Evolutionary conservation across 2,329 filamentous ascomycete genomes (phyloP), one percentile per base, ranked within the genome.

Genomic region (Emericellopsis cladophorae): DNA sequence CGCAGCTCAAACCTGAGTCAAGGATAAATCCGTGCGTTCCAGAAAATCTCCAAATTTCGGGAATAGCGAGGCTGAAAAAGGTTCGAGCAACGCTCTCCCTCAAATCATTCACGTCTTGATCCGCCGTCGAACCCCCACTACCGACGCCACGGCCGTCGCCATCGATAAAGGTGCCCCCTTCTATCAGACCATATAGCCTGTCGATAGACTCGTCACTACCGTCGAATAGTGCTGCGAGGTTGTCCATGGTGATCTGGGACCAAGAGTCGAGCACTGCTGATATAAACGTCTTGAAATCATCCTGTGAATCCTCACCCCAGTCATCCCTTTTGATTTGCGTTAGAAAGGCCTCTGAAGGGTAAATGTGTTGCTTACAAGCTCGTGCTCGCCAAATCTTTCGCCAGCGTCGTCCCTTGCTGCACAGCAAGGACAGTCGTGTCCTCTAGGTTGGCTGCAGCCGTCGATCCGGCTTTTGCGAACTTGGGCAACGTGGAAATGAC

Each of bases 51-150:
- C 58, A 62, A 4, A 55, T 34, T 12, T 43, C 40, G 7, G 59
- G 58, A 41, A 62, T 58, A 36, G 54, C 46, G 36, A 46, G 57
- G 35, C 45, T 55, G 40, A 48, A 60, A 40, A 61, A 49, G 31
- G 50, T 36, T 3, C 18, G 18, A 5, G 18, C 5, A 21, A 21
- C 29, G 21, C 29, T 3, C 12, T 14, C 7, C 38, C 16, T 39
- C n/a, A n/a, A n/a, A n/a, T n/a, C n/a, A n/a, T n/a, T n/a, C n/a
- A n/a, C n/a, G n/a, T n/a, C n/a, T n/a, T n/a, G n/a, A n/a, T n/a
- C n/a, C n/a, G n/a, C n/a, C n/a, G n/a, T n/a, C n/a, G n/a, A n/a
- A n/a, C n/a, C n/a, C n/a, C n/a, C n/a, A n/a, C n/a, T n/a, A n/a
- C n/a, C n/a, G n/a, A n/a, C 36, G 4, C 26, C 14, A 21, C 45